Evolutionary conservation across 1,284 basidiomycete species (phyloP).

Genomic region (Trichosporon asahii): DNA sequence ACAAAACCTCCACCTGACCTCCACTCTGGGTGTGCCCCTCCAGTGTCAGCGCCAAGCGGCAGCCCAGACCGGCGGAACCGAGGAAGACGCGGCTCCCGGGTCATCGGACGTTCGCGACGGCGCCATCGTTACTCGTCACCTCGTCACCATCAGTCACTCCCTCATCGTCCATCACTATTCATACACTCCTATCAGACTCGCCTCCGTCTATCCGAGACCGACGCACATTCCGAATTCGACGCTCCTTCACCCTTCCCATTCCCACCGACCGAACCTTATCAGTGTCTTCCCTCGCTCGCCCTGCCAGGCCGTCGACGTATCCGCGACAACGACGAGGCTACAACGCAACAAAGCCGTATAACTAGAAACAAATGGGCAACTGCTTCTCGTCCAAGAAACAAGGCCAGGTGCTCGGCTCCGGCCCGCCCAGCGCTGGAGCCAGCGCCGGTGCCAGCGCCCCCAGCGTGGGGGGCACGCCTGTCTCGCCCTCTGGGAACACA

Average conservation of each 20-base stretch:
- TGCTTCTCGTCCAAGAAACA: constrained; percentile 5
- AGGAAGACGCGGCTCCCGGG: not conserved
- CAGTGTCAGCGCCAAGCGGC: not conserved
- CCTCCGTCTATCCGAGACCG: not conserved
- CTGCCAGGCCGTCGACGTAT: not conserved
- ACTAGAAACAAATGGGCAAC: not conserved
- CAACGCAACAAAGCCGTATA: not conserved
- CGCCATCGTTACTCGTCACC: constrained; percentile 1
- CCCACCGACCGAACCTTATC: not conserved
- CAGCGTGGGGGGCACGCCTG: not conserved
- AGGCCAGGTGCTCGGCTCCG: constrained; percentile 3
- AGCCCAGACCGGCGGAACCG: not conserved
- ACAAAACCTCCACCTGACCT: not conserved
- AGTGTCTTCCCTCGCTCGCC: no score
- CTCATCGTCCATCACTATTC: not conserved
- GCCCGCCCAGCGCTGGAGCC: not conserved
- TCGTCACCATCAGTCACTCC: not conserved
- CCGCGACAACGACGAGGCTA: not conserved
- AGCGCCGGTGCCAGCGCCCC: not conserved
- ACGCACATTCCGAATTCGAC: not conserved
- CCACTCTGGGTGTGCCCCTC: not conserved
- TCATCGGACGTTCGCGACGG: not conserved
- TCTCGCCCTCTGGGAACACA: not conserved
- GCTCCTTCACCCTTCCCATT: not conserved
- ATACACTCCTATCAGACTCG: not conserved